A percentile compares a stretch with the other conserved stretches of the same genome.
Evolutionary conservation across 805 yeast species (phyloP).

Genomic region (Komagataella ulmi): DNA sequence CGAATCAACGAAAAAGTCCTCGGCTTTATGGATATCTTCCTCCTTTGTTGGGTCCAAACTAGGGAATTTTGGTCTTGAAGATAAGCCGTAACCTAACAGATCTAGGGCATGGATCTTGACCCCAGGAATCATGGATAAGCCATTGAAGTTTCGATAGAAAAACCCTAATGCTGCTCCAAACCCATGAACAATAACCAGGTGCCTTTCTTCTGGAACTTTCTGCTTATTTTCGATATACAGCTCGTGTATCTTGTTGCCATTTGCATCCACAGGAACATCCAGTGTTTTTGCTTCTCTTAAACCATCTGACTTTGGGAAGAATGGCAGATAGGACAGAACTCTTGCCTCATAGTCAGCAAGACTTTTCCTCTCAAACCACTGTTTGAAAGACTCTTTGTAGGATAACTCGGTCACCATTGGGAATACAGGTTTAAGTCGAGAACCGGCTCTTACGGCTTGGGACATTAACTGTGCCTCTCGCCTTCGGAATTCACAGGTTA

Average conservation of each 20-base stretch:
- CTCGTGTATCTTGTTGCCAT: conserved; percentile 52
- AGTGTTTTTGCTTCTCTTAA: conserved; percentile 28
- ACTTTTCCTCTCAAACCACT: conserved; percentile 13
- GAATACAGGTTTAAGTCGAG: not conserved
- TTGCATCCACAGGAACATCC: conserved; percentile 38
- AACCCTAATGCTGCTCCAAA: conserved; percentile 86
- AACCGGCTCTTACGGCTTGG: not conserved
- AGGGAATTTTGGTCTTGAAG: conserved; percentile 38
- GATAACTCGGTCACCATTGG: conserved; percentile 1
- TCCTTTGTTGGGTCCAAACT: conserved; percentile 12
- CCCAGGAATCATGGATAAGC: conserved; percentile 36
- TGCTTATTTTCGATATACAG: conserved; percentile 37
- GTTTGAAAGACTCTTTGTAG: conserved; percentile 12
- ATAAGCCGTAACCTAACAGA: conserved; percentile 58
- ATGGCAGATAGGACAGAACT: conserved; percentile 45
- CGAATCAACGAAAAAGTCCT: conserved; percentile 44
- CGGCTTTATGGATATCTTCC: conserved; percentile 29
- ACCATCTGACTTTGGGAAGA: conserved; percentile 40
- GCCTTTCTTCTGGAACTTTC: conserved; percentile 14
- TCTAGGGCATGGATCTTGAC: conserved; percentile 55
- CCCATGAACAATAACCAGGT: conserved; percentile 75
- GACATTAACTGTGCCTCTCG: not conserved
- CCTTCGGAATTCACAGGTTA: not conserved
- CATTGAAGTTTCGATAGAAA: conserved; percentile 56
- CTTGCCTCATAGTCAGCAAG: conserved; percentile 18